Conservation (phyloP, 768 basidiomycete species). For the Roridomyces roridus region DNA sequence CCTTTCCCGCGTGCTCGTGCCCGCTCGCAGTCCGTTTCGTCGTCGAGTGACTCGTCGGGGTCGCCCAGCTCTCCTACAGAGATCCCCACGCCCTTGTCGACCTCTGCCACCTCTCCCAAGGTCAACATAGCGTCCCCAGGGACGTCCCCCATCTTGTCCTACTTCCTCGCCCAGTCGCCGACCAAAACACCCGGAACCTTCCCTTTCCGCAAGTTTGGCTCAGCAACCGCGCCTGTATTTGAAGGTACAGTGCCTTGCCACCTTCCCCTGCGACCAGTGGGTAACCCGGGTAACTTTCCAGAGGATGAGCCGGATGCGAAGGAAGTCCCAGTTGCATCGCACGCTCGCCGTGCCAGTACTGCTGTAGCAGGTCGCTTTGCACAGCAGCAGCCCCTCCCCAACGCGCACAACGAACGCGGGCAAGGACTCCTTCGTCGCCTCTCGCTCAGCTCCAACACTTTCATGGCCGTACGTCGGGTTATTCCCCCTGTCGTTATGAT, state of each 20-base stretch:
- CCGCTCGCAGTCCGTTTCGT: constrained; percentile 69
- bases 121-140: constrained; percentile 59
- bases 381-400: constrained; percentile 53
- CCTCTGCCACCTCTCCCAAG: constrained; percentile 46
- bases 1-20: constrained; percentile 46
- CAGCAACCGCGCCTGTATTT: constrained; percentile 51
- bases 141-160: constrained; percentile 73
- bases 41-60: constrained; percentile 58
- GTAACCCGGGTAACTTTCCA: constrained; percentile 17
- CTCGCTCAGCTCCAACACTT: constrained; percentile 64
- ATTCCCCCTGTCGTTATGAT: not conserved
- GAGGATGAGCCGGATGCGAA: constrained; percentile 47
- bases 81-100: constrained; percentile 56
- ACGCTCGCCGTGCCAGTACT: constrained; percentile 69
- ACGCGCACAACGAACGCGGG: constrained; percentile 66
- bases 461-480: constrained; percentile 57
- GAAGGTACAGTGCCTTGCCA: constrained; percentile 65
- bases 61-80: constrained; percentile 61
- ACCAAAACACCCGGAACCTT: constrained; percentile 60
- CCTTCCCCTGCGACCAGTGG: too few species aligned
- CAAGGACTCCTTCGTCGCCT: constrained; percentile 76
- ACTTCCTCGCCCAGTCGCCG: constrained; percentile 70
- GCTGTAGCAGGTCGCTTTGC: constrained; percentile 59
- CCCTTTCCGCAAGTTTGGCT: constrained; percentile 67
- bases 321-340: constrained; percentile 49